These are phyloP conservation scores for Trichoderma sp. DNA, from an alignment of 2,329 filamentous ascomycete species.

Conservation along the genomic window DNA sequence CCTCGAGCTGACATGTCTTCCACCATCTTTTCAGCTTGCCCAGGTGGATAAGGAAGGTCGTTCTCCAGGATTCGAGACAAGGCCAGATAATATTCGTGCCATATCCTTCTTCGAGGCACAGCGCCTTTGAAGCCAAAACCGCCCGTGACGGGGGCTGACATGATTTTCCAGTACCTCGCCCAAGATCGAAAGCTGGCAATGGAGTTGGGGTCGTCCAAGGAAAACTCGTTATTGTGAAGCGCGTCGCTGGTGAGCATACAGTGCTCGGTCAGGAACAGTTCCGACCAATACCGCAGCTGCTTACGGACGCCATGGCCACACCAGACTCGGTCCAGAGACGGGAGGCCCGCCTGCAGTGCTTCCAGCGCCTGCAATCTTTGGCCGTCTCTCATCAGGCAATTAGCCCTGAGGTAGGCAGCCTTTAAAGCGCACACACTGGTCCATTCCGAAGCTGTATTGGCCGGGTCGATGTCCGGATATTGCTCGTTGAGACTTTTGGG, in stretches of 20 bases:
- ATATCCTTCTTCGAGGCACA: conserved; percentile 69
- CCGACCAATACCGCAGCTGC: conserved; percentile 77
- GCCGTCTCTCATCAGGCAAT: conserved; percentile 56
- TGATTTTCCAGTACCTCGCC: conserved; percentile 68
- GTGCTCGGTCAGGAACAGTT: conserved; percentile 74
- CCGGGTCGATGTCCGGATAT: conserved; percentile 55
- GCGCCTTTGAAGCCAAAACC: conserved; percentile 63
- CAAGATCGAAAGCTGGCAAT: conserved; percentile 67
- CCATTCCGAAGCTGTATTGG: conserved; percentile 69
- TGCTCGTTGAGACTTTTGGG: conserved; percentile 65
- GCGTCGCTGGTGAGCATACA: conserved; percentile 70
- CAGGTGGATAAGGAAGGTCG: conserved; percentile 63
- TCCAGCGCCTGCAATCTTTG: conserved; percentile 63
- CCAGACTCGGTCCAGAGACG: conserved; percentile 62
- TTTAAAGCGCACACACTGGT: conserved; percentile 82
- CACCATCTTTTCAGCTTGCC: conserved; percentile 46
- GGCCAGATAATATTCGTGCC: conserved; percentile 82
- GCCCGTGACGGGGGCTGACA: conserved; percentile 52
- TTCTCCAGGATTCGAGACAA: conserved; percentile 76
- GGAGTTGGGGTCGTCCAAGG: conserved; percentile 56
- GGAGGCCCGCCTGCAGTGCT: conserved; percentile 68
- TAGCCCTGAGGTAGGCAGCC: conserved; percentile 76
- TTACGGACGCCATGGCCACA: conserved; percentile 57
- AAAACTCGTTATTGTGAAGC: conserved; percentile 54
- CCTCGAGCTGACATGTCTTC: conserved; percentile 59